A percentile compares a stretch with the other conserved stretches of the same genome.
phyloP scores from a whole-genome alignment of 139 green algal genomes.

The Haematococcus sp. region DNA sequence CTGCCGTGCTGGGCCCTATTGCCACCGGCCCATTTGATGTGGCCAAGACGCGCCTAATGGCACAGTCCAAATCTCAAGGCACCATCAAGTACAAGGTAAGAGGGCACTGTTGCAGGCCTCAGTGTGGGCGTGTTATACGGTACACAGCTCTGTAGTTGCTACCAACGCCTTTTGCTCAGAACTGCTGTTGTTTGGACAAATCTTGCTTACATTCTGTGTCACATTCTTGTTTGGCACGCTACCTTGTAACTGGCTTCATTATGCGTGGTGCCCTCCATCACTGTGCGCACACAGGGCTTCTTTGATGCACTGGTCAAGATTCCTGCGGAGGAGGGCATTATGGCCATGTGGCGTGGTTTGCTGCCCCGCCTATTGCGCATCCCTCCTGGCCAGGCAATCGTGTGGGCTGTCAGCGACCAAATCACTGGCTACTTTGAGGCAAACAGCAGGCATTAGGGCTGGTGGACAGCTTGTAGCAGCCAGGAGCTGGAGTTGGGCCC shows the following conservation, averaged over 20 bases:
- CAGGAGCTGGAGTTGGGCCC: too few species aligned
- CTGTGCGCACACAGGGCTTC: conserved; percentile 50
- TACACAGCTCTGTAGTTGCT: too few species aligned
- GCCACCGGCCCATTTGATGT: conserved; percentile 94
- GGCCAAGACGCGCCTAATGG: conserved; percentile 91
- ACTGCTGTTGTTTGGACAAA: too few species aligned
- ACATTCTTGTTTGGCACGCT: too few species aligned
- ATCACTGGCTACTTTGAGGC: conserved; percentile 44
- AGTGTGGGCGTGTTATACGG: too few species aligned
- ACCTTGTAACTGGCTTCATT: too few species aligned
- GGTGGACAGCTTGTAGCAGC: too few species aligned
- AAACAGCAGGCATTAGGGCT: too few species aligned
- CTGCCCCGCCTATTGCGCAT: conserved; percentile 92
- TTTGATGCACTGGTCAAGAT: conserved; percentile 79
- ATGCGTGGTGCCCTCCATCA: too few species aligned
- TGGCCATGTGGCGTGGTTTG: conserved; percentile 86
- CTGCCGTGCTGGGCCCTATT: conserved; percentile 79
- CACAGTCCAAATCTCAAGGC: conserved; percentile 62
- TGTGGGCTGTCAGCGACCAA: conserved; percentile 88
- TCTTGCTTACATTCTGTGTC: too few species aligned
- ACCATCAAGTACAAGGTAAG: conserved; percentile 63
- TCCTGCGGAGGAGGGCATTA: conserved; percentile 77
- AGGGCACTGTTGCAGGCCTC: too few species aligned
- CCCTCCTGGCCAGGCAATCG: conserved; percentile 91
- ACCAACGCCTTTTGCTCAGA: too few species aligned